Evolutionary conservation across 2,329 filamentous ascomycete genomes (phyloP).

Genomic region (Botrytis fabae): DNA sequence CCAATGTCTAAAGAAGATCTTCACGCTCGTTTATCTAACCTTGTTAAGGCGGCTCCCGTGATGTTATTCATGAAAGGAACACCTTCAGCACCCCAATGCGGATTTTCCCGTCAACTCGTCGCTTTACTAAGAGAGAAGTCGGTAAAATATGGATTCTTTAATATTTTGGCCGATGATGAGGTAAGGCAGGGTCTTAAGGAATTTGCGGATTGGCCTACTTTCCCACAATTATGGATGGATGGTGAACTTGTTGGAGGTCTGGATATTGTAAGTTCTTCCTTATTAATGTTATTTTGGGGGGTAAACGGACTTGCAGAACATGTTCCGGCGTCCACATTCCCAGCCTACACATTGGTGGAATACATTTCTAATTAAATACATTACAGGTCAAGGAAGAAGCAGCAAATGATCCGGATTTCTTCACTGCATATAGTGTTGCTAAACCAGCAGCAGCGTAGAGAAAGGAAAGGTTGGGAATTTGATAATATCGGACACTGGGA

Average conservation of each 20-base stretch:
- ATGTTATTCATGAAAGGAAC: slow-evolving; percentile 99
- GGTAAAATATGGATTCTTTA: slow-evolving; percentile 98
- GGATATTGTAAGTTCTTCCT: slow-evolving; percentile 75
- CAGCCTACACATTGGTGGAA: not conserved
- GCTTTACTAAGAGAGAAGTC: slow-evolving; percentile 82
- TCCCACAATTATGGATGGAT: slow-evolving; percentile 88
- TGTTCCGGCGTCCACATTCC: not conserved
- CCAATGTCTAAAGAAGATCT: slow-evolving; percentile 77
- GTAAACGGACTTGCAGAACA: not conserved
- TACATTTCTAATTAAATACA: slow-evolving; percentile 21
- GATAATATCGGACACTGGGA: not conserved
- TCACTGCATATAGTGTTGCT: slow-evolving; percentile 63
- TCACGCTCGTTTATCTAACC: slow-evolving; percentile 73
- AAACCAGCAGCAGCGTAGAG: slow-evolving; percentile 23
- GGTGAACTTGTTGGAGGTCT: slow-evolving; percentile 90
- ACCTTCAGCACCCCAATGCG: slow-evolving; percentile 81
- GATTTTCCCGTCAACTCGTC: slow-evolving; percentile 89
- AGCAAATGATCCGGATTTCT: slow-evolving; percentile 77
- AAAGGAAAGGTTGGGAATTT: not conserved
- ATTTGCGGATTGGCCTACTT: slow-evolving; percentile 98
- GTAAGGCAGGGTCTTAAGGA: slow-evolving; percentile 95
- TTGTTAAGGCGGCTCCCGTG: slow-evolving; percentile 93
- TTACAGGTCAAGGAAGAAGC: slow-evolving; percentile 89
- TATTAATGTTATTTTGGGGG: not conserved
- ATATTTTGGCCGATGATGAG: slow-evolving; percentile 96